Evolutionary conservation across 306 rosid genomes (phyloP).

Genomic region (Sesbania bispinosa): DNA sequence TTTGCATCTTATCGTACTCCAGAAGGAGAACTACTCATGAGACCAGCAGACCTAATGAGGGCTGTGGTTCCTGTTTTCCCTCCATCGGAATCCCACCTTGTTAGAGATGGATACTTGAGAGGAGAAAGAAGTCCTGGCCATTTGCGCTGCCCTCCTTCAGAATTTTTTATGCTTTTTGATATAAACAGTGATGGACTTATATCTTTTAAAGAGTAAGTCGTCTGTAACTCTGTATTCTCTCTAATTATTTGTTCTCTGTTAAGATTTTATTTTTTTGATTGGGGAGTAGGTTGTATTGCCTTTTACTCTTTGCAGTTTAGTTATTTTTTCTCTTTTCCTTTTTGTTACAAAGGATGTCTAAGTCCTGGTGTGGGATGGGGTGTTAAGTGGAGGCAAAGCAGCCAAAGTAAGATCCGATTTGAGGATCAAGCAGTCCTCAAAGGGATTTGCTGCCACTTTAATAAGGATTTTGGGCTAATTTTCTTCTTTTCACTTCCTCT

Average conservation of each 20-base stretch:
- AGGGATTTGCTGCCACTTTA: slow-evolving; percentile 11
- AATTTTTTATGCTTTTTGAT: slow-evolving; percentile 88
- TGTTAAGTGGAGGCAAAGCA: slow-evolving; percentile 11
- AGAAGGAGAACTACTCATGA: slow-evolving; percentile 76
- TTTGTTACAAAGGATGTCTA: neutral
- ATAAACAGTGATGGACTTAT: slow-evolving; percentile 64
- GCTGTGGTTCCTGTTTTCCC: slow-evolving; percentile 97
- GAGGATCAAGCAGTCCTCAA: slow-evolving; percentile 6
- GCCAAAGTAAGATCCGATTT: slow-evolving; percentile 11
- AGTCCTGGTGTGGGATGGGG: slow-evolving; percentile 8
- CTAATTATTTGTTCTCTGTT: neutral
- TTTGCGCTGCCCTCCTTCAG: slow-evolving; percentile 63
- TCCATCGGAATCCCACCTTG: slow-evolving; percentile 89
- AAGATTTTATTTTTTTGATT: neutral
- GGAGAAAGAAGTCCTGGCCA: slow-evolving; percentile 92
- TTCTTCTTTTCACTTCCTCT: neutral
- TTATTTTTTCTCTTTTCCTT: neutral
- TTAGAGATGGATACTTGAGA: slow-evolving; percentile 79
- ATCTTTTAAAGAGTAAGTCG: slow-evolving; percentile 87
- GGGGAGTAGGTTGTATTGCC: neutral
- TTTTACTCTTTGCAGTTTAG: neutral
- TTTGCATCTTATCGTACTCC: slow-evolving; percentile 67
- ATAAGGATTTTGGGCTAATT: slow-evolving; percentile 2
- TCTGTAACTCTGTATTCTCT: neutral
- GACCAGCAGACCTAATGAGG: slow-evolving; percentile 84